phyloP scores from a whole-genome alignment of 192 early-diverging fungal species.

The Coemansia furcata region DNA sequence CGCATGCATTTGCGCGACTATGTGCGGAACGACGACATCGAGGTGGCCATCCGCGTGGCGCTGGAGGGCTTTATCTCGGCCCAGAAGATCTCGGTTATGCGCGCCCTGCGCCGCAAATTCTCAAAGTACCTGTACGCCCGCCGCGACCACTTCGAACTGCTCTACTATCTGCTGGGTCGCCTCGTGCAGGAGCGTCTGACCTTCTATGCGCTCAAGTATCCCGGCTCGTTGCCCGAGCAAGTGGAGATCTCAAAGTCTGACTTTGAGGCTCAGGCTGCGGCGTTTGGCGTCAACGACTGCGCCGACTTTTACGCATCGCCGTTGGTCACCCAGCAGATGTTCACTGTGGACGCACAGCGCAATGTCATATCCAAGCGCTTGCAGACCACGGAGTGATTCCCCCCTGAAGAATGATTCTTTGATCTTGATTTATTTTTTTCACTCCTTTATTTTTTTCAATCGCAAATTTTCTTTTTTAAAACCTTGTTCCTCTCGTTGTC shows the following conservation, averaged over 20 bases:
- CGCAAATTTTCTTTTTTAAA: not conserved
- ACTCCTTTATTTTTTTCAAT: not conserved
- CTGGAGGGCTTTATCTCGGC: slow-evolving; percentile 87
- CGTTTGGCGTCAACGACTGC: slow-evolving; percentile 60
- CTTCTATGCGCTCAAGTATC: slow-evolving; percentile 65
- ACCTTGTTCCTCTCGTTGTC: not conserved
- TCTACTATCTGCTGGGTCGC: slow-evolving; percentile 71
- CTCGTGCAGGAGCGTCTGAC: slow-evolving; percentile 74
- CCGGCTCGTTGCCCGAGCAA: slow-evolving; percentile 53
- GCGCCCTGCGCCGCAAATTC: slow-evolving; percentile 77
- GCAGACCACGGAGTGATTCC: not conserved
- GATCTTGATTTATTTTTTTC: not conserved
- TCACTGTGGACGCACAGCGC: slow-evolving; percentile 22
- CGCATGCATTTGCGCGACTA: slow-evolving; percentile 94
- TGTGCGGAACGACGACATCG: slow-evolving; percentile 87
- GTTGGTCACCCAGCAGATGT: slow-evolving; percentile 52
- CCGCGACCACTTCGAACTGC: slow-evolving; percentile 78
- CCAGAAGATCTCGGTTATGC: slow-evolving; percentile 92
- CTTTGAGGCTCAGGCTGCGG: slow-evolving; percentile 58
- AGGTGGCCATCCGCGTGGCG: slow-evolving; percentile 87
- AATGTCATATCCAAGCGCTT: slow-evolving; percentile 44
- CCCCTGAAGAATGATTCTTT: not conserved
- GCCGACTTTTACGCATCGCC: slow-evolving; percentile 55
- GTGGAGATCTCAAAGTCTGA: slow-evolving; percentile 60
- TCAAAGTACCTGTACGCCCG: slow-evolving; percentile 77